Evolutionary conservation across 192 early-diverging fungal genomes (phyloP).

Genomic region (Funneliformis geosporum): DNA sequence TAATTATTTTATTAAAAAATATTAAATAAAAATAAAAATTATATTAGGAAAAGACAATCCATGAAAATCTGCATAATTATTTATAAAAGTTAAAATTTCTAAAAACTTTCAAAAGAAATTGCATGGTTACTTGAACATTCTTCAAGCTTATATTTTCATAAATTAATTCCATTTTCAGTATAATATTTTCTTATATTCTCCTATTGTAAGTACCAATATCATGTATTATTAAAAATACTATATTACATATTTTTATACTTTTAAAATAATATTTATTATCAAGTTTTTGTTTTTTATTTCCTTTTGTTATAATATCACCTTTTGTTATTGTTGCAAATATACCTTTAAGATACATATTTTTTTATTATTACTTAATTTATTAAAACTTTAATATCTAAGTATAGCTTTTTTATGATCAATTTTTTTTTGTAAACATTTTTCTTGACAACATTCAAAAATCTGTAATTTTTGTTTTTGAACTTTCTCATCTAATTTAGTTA

Average conservation of each 20-base stretch:
- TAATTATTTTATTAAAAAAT: too few species aligned
- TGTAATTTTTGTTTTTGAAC: constrained; percentile 1
- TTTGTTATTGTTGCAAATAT: background rate
- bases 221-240: background rate
- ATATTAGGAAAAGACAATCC: background rate
- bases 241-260: background rate
- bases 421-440: background rate
- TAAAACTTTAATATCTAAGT: background rate
- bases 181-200: background rate
- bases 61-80: background rate
- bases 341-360: background rate
- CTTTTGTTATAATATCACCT: background rate
- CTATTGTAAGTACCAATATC: background rate
- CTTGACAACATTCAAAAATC: background rate
- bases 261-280: background rate
- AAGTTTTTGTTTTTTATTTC: background rate
- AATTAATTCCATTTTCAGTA: background rate
- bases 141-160: background rate
- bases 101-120: background rate
- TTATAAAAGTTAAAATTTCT: background rate
- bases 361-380: constrained; percentile 1
- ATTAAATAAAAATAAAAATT: background rate
- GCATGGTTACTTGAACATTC: background rate
- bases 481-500: background rate
- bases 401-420: background rate